These are phyloP conservation scores for Silene latifolia DNA, from an alignment of 148 eudicot species.

Conservation along the genomic window DNA sequence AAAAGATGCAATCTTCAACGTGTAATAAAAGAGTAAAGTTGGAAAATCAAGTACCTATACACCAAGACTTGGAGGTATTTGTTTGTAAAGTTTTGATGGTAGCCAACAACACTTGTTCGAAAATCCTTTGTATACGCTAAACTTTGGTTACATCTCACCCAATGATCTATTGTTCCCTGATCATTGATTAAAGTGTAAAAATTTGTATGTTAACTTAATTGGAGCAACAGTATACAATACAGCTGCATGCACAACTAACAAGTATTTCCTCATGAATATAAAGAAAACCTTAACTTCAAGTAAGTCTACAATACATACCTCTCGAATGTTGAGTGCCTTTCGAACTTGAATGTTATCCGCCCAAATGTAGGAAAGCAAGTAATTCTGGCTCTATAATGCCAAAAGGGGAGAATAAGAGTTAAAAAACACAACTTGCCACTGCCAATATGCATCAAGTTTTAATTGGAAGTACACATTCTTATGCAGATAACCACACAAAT, in stretches of 20 bases:
- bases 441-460: neutral
- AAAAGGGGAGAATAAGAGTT: neutral
- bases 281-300: neutral
- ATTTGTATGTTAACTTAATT: neutral
- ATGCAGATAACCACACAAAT: too few species aligned
- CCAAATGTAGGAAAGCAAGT: conserved; percentile 24
- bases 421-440: neutral
- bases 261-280: neutral
- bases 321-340: conserved; percentile 23
- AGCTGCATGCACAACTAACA: neutral
- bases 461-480: neutral
- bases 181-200: neutral
- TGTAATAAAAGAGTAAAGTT: neutral
- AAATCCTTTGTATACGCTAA: conserved; percentile 7
- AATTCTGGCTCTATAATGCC: conserved; percentile 15
- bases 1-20: neutral
- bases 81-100: conserved; percentile 25
- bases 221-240: neutral
- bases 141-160: conserved; percentile 26
- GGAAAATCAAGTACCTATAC: conserved; percentile 25
- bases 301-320: conserved; percentile 9
- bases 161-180: conserved; percentile 25
- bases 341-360: conserved; percentile 24
- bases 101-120: conserved; percentile 19
- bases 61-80: conserved; percentile 25